Percentiles rank a stretch among this genome's conserved stretches.
Evolutionary conservation across 148 eudicot genomes (phyloP).

Genomic region (Hydrangea macrophylla): DNA sequence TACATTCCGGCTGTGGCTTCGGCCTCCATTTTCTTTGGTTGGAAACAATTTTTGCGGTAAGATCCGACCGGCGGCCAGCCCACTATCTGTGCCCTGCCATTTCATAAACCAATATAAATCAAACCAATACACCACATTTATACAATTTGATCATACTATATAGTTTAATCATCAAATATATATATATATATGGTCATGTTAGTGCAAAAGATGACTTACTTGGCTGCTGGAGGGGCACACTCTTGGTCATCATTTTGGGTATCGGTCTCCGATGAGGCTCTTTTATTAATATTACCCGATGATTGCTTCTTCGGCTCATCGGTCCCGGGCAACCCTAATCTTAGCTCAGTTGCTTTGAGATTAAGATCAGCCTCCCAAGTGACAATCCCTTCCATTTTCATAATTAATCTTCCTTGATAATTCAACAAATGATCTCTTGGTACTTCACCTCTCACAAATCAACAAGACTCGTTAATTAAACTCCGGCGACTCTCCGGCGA

Average conservation of each 20-base stretch:
- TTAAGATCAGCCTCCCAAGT: conserved; percentile 26
- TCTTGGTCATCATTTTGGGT: conserved; percentile 15
- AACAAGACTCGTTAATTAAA: background rate
- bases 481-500: conserved; percentile 11
- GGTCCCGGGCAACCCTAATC: conserved; percentile 46
- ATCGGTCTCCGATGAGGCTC: conserved; percentile 31
- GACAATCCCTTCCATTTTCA: conserved; percentile 22
- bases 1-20: conserved; percentile 33
- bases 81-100: conserved; percentile 47
- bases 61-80: conserved; percentile 64
- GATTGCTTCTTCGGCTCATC: conserved; percentile 21
- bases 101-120: background rate
- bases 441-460: background rate
- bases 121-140: too few species aligned
- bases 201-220: conserved; percentile 29
- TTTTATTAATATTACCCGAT: conserved; percentile 28
- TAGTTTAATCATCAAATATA: too few species aligned
- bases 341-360: conserved; percentile 45
- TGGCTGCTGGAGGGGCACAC: conserved; percentile 29
- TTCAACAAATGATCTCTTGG: background rate
- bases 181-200: too few species aligned
- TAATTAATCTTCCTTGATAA: background rate
- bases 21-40: conserved; percentile 27
- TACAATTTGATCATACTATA: too few species aligned
- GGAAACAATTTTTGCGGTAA: conserved; percentile 39